Evolutionary conservation across 2,329 filamentous ascomycete genomes (phyloP), one percentile per base, ranked within the genome.

Genomic region (Cytospora chrysosperma): DNA sequence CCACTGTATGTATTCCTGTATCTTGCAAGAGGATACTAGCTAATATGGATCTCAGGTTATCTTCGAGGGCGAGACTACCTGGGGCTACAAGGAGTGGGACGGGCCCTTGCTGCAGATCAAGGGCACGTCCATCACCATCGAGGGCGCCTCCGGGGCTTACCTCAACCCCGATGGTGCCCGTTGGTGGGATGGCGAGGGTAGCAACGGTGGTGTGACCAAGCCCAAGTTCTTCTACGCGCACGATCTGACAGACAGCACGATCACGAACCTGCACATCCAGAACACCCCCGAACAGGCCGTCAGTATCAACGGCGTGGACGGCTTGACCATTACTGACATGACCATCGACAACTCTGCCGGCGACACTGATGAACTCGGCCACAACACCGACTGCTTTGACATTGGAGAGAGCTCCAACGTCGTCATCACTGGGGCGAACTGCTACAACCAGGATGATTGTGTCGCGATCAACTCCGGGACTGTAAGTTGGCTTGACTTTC

Each of bases 11-110:
- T 63, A 1, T 10, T 8, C 34, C 3, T 9, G 9, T 19, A 21
- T 53, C 10, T 12, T n/a, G 4, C 5, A 9, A 17, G 2, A 0
- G 13, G 15, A 6, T 19, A 1, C 21, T 34, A 50, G n/a, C 59
- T 54, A 61, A 55, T 64, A 67, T 51, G 30, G 56, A 32, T 27
- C 19, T 54, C 9, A 77, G 75, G 79, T 89, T 67, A 84, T 82
- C 68, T 89, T 90, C 74, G 74, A 85, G 64, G 88, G 88, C 52
- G 83, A 79, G 24, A 90, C 87, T 13, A 86, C 83, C 62, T 90
- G 87, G 69, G 87, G 79, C 26, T 89, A 88, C 75, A 77, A 84
- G 67, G 83, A 87, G 69, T 90, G 87, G 88, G 72, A 73, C 2
- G 87, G 88, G 0, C 87, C 88, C 56, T 76, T 90, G 15, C 81